Percentiles rank a stretch among this genome's conserved stretches.
Conservation (phyloP, 1,284 basidiomycete species). For the Meripilus lineatus region DNA sequence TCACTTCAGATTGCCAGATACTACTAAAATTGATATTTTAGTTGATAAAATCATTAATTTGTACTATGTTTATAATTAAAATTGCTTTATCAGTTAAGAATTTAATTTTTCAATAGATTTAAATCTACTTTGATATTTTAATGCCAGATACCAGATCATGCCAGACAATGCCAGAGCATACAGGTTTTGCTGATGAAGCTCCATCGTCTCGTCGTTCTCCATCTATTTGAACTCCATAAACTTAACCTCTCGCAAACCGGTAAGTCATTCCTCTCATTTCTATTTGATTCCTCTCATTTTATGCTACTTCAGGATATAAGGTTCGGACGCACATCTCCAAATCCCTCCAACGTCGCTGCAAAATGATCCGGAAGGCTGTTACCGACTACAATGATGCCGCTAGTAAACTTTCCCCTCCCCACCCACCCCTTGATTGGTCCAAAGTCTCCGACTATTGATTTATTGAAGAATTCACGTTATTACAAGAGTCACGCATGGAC, state of each 20-base stretch:
- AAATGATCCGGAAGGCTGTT: slow-evolving; percentile 13
- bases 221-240: slow-evolving; percentile 27
- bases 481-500: slow-evolving; percentile 24
- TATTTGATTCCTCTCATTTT: neutral
- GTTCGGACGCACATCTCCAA: slow-evolving; percentile 17
- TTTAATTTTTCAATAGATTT: too few species aligned
- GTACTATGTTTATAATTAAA: too few species aligned
- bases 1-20: too few species aligned
- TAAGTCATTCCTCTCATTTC: slow-evolving; percentile 3
- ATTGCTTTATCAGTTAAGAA: too few species aligned
- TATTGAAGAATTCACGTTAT: slow-evolving; percentile 29
- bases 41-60: too few species aligned
- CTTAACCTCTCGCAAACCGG: slow-evolving; percentile 21
- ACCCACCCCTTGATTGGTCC: slow-evolving; percentile 19
- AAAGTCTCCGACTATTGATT: slow-evolving; percentile 27
- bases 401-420: slow-evolving; percentile 16
- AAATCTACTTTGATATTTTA: too few species aligned
- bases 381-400: slow-evolving; percentile 19
- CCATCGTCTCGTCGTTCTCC: slow-evolving; percentile 23
- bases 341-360: slow-evolving; percentile 13
- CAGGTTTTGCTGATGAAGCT: too few species aligned
- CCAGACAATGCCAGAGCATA: too few species aligned
- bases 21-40: too few species aligned
- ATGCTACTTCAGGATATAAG: slow-evolving; percentile 14
- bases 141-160: too few species aligned